These are phyloP conservation scores for Citrus trifoliata DNA, from an alignment of 345 rosid genomes.

Conservation along the genomic window DNA sequence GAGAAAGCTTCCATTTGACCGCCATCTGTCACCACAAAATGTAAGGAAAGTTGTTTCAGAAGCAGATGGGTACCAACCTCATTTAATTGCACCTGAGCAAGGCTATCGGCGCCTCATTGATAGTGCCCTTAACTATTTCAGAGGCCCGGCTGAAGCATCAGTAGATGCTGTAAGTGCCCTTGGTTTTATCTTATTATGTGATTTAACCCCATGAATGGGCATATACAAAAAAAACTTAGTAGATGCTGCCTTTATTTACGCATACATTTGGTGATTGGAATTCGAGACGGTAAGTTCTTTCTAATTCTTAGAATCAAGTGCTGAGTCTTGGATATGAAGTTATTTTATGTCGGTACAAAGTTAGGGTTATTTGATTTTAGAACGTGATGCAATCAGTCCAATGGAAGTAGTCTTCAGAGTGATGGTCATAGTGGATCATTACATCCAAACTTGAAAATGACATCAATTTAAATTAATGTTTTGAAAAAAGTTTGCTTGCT, in stretches of 20 bases:
- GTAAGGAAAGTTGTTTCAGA: conserved; percentile 61
- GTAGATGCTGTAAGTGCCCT: conserved; percentile 64
- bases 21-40: conserved; percentile 57
- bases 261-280: not conserved
- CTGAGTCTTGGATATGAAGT: not conserved
- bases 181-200: not conserved
- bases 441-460: not conserved
- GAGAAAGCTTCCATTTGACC: conserved; percentile 65
- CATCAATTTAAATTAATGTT: not conserved
- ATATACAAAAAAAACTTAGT: too few relatives aligned
- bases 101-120: conserved; percentile 66
- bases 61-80: conserved; percentile 79
- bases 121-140: conserved; percentile 54
- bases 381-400: not conserved
- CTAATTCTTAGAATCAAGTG: not conserved
- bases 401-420: not conserved
- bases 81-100: conserved; percentile 73
- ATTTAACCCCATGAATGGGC: not conserved
- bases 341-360: not conserved
- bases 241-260: not conserved
- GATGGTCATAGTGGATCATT: not conserved
- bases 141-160: conserved; percentile 69
- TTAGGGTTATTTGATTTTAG: not conserved
- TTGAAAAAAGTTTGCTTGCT: not conserved
- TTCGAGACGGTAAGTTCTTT: not conserved